Conservation (phyloP, 2,329 filamentous ascomycete genomes). For the Colletotrichum ledebouriae region DNA sequence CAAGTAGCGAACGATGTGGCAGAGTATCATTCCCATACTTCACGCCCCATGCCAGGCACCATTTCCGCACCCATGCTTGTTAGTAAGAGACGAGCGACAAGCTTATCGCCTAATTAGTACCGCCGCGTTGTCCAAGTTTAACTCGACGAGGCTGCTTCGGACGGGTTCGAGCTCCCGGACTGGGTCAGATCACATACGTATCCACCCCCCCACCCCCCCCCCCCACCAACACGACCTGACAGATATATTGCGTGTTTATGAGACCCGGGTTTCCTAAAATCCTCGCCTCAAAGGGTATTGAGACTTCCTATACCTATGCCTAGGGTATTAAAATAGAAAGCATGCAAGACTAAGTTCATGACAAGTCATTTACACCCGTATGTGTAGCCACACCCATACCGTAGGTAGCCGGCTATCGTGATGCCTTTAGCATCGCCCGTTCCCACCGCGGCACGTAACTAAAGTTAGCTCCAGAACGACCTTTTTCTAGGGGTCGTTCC, state of each 20-base stretch:
- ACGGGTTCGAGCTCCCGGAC: background rate
- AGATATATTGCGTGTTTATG: no score
- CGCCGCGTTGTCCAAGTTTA: background rate
- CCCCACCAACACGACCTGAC: background rate
- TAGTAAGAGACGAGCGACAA: no score
- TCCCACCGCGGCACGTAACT: no score
- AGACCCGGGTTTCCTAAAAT: background rate
- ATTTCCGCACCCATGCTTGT: background rate
- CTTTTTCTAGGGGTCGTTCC: no score
- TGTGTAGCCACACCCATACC: background rate
- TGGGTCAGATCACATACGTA: background rate
- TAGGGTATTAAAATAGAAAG: background rate
- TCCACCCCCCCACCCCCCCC: background rate
- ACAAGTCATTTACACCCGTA: background rate
- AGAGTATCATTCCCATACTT: background rate
- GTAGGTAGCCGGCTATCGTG: background rate
- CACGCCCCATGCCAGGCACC: background rate
- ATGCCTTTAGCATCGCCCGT: no score
- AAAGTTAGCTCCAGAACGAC: no score
- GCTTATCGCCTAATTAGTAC: no score
- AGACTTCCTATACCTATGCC: background rate
- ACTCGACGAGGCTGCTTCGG: background rate
- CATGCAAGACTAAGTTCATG: background rate
- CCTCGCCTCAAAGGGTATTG: background rate
- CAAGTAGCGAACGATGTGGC: background rate